phyloP scores from a whole-genome alignment of 768 basidiomycete genomes.

The Lactarius pseudohatsudake region DNA sequence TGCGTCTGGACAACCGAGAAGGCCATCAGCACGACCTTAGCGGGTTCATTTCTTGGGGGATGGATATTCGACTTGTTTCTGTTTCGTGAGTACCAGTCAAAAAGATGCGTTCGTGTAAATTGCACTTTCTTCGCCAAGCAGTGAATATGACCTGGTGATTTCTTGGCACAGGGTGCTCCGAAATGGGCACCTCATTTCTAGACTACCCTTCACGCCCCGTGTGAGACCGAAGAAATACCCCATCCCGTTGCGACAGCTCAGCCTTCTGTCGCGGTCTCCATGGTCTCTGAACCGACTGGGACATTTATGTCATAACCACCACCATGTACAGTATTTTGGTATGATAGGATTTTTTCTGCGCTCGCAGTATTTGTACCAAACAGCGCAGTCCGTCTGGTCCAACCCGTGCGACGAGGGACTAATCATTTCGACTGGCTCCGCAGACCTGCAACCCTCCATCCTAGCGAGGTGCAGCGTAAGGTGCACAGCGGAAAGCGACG shows the following conservation, averaged over 20 bases:
- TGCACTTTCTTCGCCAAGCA: slow-evolving; percentile 3
- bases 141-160: slow-evolving; percentile 29
- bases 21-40: slow-evolving; percentile 15
- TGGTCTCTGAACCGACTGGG: slow-evolving; percentile 13
- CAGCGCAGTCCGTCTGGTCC: too few species aligned
- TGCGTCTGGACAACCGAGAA: slow-evolving; percentile 21
- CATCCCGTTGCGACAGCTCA: not conserved
- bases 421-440: not conserved
- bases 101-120: not conserved
- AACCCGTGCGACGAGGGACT: not conserved
- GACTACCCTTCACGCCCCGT: slow-evolving; percentile 26
- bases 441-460: slow-evolving; percentile 32
- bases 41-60: slow-evolving; percentile 1
- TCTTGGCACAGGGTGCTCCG: slow-evolving; percentile 30
- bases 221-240: slow-evolving; percentile 1
- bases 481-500: slow-evolving; percentile 11
- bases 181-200: slow-evolving; percentile 26
- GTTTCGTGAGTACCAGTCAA: slow-evolving; percentile 3
- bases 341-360: not conserved
- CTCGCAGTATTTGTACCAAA: not conserved
- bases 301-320: slow-evolving; percentile 3
- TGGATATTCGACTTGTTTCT: slow-evolving; percentile 16
- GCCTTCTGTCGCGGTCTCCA: slow-evolving; percentile 11
- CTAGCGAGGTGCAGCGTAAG: slow-evolving; percentile 31
- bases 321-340: slow-evolving; percentile 14